Percentiles rank a stretch among this genome's conserved stretches.
Conservation (phyloP, 1,284 basidiomycete genomes). For the Polyporus tsugae region DNA sequence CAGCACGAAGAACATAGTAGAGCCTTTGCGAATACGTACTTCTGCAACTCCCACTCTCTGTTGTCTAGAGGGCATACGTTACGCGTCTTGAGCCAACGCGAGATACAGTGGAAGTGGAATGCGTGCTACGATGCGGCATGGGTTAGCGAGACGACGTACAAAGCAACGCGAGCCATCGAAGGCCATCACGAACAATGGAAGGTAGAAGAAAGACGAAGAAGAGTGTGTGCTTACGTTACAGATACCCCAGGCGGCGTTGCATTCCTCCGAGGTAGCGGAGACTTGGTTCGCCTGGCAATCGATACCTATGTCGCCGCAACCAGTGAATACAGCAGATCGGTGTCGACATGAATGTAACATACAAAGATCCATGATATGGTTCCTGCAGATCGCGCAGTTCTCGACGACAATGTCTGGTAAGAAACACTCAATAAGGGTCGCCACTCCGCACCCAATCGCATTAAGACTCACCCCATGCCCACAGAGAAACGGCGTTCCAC, state of each 20-base stretch:
- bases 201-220: not conserved
- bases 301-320: conserved; percentile 73
- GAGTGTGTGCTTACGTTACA: conserved; percentile 82
- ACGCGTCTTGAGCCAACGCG: conserved; percentile 98
- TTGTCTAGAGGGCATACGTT: conserved; percentile 99
- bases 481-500: conserved; percentile 97
- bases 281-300: conserved; percentile 99
- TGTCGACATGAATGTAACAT: conserved; percentile 42
- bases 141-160: not conserved
- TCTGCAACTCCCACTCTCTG: conserved; percentile 94
- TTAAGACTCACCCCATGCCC: conserved; percentile 88
- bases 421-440: conserved; percentile 25
- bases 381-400: conserved; percentile 96
- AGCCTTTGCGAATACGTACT: conserved; percentile 58
- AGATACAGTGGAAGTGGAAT: conserved; percentile 99
- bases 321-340: conserved; percentile 14
- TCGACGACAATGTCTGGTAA: conserved; percentile 91
- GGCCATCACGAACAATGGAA: not conserved
- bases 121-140: conserved; percentile 75
- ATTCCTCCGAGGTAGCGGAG: conserved; percentile 95
- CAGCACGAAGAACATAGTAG: not conserved
- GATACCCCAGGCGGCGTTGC: conserved; percentile 99
- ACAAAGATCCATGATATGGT: conserved; percentile 99
- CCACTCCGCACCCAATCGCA: conserved; percentile 3
- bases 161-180: no score